Base-by-base conservation (phyloP, 345 rosid species). In the Clarkia xantiana region DNA sequence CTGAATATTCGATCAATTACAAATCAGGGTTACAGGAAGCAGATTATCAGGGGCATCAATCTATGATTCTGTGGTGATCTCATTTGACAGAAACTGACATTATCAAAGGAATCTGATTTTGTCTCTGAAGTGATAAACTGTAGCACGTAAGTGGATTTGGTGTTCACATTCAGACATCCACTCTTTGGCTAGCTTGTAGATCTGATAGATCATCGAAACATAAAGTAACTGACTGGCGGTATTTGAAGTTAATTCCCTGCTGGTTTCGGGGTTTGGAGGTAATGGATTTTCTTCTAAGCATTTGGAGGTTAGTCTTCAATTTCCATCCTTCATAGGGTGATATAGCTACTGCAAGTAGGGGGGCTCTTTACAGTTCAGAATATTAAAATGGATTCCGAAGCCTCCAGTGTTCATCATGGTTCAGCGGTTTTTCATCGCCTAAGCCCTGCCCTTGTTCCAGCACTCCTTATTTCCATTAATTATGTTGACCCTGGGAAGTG, bases 401-500 rank as follows among this genome's bases (percentile, higher is more conserved):
- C 43, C 45, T 63, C 46, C 56, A 71, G 44, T 63, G 50, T 58
- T 56, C 70, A 69, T 59, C 61, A 70, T 60, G 68, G 42, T 49
- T 62, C 62, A 6, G 67, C 71, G 42, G 62, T 69, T 54, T 67
- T 77, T 56, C 63, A 63, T 53, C 80, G 76, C 29, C 53, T 75
- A 65, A 72, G 80, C 67, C 95, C 94, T 50, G 73, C 71, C 38
- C 39, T 79, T 59, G 62, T 78, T 44, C 95, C 95, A 0, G 95
- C 63, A 14, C 79, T 87, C 67, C 64, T 93, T 65, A 68, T 87
- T 62, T 67, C 99, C 52, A 56, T 84, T 15, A 86, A 86, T 60
- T 93, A 93, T 71, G 71, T 93, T 44, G 96, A 93, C 69, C 96
- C 95, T 44, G 95, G 95, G 47, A 93, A 87, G 73, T 87, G 96